Percentiles rank a stretch among this genome's conserved stretches.
phyloP scores from a whole-genome alignment of 768 basidiomycete species.

The Dioszegia hungarica region DNA sequence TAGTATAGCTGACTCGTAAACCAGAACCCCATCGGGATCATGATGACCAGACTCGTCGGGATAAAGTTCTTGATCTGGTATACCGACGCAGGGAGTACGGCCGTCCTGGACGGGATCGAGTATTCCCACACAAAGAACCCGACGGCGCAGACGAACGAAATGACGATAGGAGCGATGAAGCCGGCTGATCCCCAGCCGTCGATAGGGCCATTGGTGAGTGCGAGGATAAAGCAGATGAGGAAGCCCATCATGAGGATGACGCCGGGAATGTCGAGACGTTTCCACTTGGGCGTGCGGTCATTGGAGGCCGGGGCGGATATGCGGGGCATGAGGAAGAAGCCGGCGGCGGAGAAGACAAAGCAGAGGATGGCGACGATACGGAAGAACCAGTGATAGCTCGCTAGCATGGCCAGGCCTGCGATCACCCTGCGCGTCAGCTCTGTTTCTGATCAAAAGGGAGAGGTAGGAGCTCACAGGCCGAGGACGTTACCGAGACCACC shows the following conservation, averaged over 20 bases:
- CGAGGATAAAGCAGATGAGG: constrained; percentile 45
- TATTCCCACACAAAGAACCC: constrained; percentile 57
- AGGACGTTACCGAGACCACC: constrained; percentile 55
- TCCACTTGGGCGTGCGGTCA: constrained; percentile 27
- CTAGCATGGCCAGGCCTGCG: constrained; percentile 33
- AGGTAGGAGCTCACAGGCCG: constrained; percentile 21
- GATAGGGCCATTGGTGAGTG: constrained; percentile 52
- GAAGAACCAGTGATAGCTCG: constrained; percentile 56
- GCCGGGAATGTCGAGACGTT: constrained; percentile 46
- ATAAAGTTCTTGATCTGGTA: constrained; percentile 41
- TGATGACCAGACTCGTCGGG: constrained; percentile 19
- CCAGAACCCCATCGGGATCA: constrained; percentile 41
- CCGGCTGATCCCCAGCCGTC: constrained; percentile 55
- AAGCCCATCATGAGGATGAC: constrained; percentile 35
- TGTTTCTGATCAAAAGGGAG: not conserved
- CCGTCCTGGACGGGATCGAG: constrained; percentile 50
- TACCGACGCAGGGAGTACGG: constrained; percentile 42
- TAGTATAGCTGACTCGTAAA: constrained; percentile 39
- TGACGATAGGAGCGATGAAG: constrained; percentile 55
- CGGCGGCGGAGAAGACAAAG: constrained; percentile 50
- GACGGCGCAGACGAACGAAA: constrained; percentile 52
- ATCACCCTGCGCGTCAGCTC: constrained; percentile 15
- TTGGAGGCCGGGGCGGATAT: constrained; percentile 22
- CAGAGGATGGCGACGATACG: constrained; percentile 54
- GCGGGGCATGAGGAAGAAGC: constrained; percentile 37